Conservation (phyloP, 2,329 filamentous ascomycete species). For the Celoporthe dispersa region DNA sequence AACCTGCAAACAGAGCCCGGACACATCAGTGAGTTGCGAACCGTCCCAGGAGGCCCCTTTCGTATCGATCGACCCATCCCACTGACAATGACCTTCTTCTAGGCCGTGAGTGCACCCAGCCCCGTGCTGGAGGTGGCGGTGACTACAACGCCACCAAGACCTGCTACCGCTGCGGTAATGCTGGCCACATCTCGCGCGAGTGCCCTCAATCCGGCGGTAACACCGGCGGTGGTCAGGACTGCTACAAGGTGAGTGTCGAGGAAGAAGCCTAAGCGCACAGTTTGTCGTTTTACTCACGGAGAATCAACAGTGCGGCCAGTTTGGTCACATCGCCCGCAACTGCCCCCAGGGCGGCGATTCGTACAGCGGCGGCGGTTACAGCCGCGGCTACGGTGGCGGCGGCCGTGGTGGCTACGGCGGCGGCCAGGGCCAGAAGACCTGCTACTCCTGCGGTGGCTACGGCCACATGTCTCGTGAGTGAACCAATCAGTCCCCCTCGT, state of each 20-base stretch:
- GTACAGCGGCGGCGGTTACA: conserved; percentile 43
- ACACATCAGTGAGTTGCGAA: conserved; percentile 67
- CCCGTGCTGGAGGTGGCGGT: conserved; percentile 21
- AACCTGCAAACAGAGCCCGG: conserved; percentile 40
- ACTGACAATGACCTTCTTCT: not conserved
- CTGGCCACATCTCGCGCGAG: conserved; percentile 91
- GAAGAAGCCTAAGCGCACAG: not conserved
- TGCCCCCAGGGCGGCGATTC: conserved; percentile 67
- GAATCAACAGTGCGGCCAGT: conserved; percentile 74
- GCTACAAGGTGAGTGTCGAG: conserved; percentile 72
- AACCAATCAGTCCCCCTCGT: not conserved
- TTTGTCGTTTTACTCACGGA: conserved; percentile 24
- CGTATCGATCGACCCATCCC: conserved; percentile 27
- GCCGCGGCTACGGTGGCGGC: conserved; percentile 52
- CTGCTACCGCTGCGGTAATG: conserved; percentile 78
- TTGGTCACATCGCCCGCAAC: conserved; percentile 94
- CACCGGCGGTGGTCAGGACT: conserved; percentile 63
- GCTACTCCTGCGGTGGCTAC: conserved; percentile 97
- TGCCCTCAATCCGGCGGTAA: conserved; percentile 62
- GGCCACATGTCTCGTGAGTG: conserved; percentile 88
- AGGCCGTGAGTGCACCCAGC: conserved; percentile 87
- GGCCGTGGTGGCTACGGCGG: conserved; percentile 48
- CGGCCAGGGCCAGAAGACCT: conserved; percentile 71
- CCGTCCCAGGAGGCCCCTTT: conserved; percentile 27
- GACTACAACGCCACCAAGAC: conserved; percentile 84